Percentiles rank a stretch among this genome's conserved stretches.
Evolutionary conservation across 306 rosid species (phyloP).

Genomic region (Hippophae rhamnoides): DNA sequence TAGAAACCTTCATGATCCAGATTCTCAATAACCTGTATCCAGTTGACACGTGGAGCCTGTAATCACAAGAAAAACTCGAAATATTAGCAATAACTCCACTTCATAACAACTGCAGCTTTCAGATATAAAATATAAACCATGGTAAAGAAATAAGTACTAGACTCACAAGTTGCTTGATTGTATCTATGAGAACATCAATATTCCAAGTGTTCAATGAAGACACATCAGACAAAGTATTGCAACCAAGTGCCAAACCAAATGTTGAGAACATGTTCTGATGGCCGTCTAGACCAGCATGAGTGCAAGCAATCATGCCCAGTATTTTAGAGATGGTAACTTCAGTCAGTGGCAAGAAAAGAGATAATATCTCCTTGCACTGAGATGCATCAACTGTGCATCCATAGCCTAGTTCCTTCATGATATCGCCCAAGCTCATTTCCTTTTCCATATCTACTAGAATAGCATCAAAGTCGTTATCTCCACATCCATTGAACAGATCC

Average conservation of each 20-base stretch:
- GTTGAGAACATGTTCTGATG: conserved; percentile 54
- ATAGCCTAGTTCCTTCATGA: conserved; percentile 94
- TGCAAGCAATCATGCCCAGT: conserved; percentile 72
- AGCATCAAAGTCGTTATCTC: conserved; percentile 81
- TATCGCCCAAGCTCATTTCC: conserved; percentile 94
- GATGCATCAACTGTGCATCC: conserved; percentile 77
- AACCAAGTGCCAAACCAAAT: conserved; percentile 64
- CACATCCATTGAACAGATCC: conserved; percentile 48
- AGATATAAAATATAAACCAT: conserved; percentile 8
- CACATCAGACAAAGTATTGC: conserved; percentile 50
- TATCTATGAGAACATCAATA: conserved; percentile 78
- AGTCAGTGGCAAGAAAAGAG: conserved; percentile 80
- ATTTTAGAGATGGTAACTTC: conserved; percentile 65
- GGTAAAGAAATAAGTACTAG: conserved; percentile 8
- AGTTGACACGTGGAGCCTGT: conserved; percentile 81
- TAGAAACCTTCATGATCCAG: conserved; percentile 92
- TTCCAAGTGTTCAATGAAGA: conserved; percentile 79
- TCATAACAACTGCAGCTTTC: conserved; percentile 3
- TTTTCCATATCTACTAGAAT: conserved; percentile 92
- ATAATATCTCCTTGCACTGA: conserved; percentile 82
- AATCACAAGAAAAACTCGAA: conserved; percentile 20
- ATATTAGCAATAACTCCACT: not conserved
- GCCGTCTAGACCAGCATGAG: conserved; percentile 83
- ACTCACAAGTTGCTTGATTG: conserved; percentile 74
- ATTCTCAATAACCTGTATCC: conserved; percentile 77